These are phyloP conservation scores for Excoecaria agallocha DNA, from an alignment of 345 rosid species.

Conservation along the genomic window DNA sequence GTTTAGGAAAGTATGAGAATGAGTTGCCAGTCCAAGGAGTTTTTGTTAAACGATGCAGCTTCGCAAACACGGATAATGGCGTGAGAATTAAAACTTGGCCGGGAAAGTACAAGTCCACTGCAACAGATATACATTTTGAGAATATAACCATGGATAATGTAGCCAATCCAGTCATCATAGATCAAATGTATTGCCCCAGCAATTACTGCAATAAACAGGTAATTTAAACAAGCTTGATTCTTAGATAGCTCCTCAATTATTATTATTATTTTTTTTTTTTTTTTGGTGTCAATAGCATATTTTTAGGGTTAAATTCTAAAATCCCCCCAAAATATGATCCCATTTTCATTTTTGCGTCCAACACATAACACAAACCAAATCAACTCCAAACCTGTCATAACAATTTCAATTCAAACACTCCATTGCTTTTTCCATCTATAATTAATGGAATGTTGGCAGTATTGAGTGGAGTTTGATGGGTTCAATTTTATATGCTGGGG, in stretches of 20 bases:
- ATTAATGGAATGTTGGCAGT: too few species aligned
- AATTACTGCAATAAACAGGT: not conserved
- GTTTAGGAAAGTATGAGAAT: slow-evolving; percentile 1
- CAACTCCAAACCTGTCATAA: too few species aligned
- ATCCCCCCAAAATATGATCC: too few species aligned
- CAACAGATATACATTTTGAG: not conserved
- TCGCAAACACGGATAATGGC: not conserved
- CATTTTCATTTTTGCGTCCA: too few species aligned
- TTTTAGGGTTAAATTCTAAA: too few species aligned
- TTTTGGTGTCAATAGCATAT: not conserved
- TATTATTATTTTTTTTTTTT: not conserved
- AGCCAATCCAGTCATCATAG: not conserved
- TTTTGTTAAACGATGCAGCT: not conserved
- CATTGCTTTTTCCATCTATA: too few species aligned
- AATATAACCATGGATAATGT: not conserved
- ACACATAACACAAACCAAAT: too few species aligned
- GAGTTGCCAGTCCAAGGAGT: not conserved
- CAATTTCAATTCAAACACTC: too few species aligned
- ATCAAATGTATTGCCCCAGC: slow-evolving; percentile 3
- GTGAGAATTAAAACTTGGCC: slow-evolving; percentile 9
- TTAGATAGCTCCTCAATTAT: not conserved
- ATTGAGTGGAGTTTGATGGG: too few species aligned
- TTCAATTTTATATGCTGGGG: too few species aligned
- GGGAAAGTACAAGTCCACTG: not conserved
- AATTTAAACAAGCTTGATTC: not conserved